These are phyloP conservation scores for Leucocoprinus leucothites DNA, from an alignment of 768 basidiomycete species.

Conservation along the genomic window DNA sequence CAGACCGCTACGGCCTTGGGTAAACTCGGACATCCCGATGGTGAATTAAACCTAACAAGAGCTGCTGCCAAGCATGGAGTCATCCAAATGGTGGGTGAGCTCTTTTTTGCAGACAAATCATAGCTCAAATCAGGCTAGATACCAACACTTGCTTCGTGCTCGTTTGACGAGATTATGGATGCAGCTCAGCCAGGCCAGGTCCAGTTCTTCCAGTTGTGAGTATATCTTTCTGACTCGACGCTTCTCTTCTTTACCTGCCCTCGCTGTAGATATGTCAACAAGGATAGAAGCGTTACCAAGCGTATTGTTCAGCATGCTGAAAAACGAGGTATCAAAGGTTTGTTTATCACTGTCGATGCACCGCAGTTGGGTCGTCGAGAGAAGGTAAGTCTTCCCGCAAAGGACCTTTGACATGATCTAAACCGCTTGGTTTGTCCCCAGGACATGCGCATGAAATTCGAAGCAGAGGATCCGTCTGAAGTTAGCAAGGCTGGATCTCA, in stretches of 20 bases:
- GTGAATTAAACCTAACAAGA: constrained; percentile 86
- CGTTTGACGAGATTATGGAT: constrained; percentile 94
- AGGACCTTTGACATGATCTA: neutral
- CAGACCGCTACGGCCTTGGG: constrained; percentile 82
- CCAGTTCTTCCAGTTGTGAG: constrained; percentile 84
- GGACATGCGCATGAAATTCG: constrained; percentile 98
- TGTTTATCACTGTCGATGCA: constrained; percentile 98
- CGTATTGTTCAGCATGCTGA: constrained; percentile 90
- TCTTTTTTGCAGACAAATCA: neutral
- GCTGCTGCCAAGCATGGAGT: constrained; percentile 72
- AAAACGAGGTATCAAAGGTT: constrained; percentile 81
- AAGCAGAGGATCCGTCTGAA: constrained; percentile 67
- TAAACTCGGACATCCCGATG: constrained; percentile 96
- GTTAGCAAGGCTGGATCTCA: constrained; percentile 48
- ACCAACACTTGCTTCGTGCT: constrained; percentile 92
- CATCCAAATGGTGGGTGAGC: constrained; percentile 43
- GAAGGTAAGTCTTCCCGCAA: constrained; percentile 40
- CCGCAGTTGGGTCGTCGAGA: constrained; percentile 93
- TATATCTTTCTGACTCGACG: neutral
- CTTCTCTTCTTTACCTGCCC: neutral
- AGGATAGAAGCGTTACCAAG: constrained; percentile 81
- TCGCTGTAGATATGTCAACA: constrained; percentile 77
- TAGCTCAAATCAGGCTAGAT: constrained; percentile 49
- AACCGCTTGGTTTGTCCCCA: constrained; percentile 8
- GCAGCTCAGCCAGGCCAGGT: constrained; percentile 75